Conservation (phyloP, 2,329 filamentous ascomycete species). For the Claviceps lovelessii region DNA sequence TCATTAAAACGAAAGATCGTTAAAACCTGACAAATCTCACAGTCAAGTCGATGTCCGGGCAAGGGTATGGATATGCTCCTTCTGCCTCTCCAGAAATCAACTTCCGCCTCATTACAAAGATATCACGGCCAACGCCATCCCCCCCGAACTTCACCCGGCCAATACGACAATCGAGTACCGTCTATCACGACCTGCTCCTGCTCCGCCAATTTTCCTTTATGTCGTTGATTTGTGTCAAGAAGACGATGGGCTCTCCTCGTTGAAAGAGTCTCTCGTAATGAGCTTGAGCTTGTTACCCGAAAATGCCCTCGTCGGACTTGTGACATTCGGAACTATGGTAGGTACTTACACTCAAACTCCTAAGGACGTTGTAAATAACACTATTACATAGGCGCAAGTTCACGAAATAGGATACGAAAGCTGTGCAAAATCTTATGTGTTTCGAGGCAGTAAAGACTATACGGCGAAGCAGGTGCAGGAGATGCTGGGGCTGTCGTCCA, state of each 20-base stretch:
- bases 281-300: slow-evolving; percentile 70
- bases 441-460: slow-evolving; percentile 96
- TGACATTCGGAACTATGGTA: slow-evolving; percentile 90
- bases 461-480: slow-evolving; percentile 98
- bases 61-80: slow-evolving; percentile 77
- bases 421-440: slow-evolving; percentile 97
- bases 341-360: slow-evolving; percentile 8
- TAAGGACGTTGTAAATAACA: background rate
- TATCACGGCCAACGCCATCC: slow-evolving; percentile 69
- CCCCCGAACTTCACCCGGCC: slow-evolving; percentile 64
- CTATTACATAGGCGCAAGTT: slow-evolving; percentile 52
- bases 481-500: slow-evolving; percentile 75
- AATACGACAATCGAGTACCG: slow-evolving; percentile 88
- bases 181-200: slow-evolving; percentile 67
- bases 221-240: slow-evolving; percentile 82
- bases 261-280: slow-evolving; percentile 80
- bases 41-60: slow-evolving; percentile 76
- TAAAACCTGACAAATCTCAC: slow-evolving; percentile 9
- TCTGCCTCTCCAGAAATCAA: slow-evolving; percentile 71
- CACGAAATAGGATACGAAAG: slow-evolving; percentile 97
- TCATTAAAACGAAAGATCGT: background rate
- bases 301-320: slow-evolving; percentile 67
- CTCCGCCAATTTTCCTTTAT: slow-evolving; percentile 73
- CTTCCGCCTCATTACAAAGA: slow-evolving; percentile 82
- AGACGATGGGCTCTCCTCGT: slow-evolving; percentile 66